Evolutionary conservation across 495 filamentous ascomycete species (phyloP).

Genomic region (Penicillium ucsense): DNA sequence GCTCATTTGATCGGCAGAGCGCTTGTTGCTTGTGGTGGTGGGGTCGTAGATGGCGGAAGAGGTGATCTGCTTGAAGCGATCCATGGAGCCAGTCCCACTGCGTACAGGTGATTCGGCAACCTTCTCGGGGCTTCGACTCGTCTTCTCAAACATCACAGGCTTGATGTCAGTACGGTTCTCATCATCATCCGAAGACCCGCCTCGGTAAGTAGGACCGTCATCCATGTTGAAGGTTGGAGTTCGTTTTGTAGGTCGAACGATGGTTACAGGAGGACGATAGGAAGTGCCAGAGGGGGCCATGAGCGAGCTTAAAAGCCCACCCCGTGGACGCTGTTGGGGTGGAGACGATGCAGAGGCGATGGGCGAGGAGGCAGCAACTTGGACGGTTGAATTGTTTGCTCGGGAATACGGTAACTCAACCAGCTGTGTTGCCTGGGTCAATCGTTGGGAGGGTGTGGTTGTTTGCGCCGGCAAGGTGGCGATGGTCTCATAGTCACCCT

Average conservation of each 20-base stretch:
- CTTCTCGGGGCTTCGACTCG: conserved; percentile 27
- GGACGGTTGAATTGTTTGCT: conserved; percentile 43
- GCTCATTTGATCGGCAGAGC: conserved; percentile 38
- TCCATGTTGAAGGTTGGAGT: conserved; percentile 37
- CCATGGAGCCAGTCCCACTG: conserved; percentile 12
- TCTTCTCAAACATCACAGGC: conserved; percentile 51
- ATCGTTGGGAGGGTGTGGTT: conserved; percentile 32
- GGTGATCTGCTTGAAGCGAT: conserved; percentile 42
- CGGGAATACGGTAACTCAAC: conserved; percentile 29
- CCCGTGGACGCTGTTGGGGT: conserved; percentile 27
- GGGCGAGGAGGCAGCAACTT: conserved; percentile 80
- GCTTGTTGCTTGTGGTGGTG: conserved; percentile 22
- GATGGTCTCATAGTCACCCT: conserved; percentile 45
- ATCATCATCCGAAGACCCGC: conserved; percentile 50
- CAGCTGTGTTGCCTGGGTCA: conserved; percentile 68
- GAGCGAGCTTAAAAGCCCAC: conserved; percentile 41
- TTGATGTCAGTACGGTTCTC: conserved; percentile 53
- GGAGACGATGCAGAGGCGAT: conserved; percentile 40
- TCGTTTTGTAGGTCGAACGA: conserved; percentile 24
- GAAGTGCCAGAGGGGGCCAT: conserved; percentile 75
- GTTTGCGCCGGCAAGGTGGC: conserved; percentile 46
- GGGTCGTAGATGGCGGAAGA: conserved; percentile 39
- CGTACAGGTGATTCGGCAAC: conserved; percentile 28
- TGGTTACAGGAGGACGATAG: conserved; percentile 46
- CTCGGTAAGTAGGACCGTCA: conserved; percentile 48